phyloP scores from a whole-genome alignment of 1,139 yeast genomes.

The Taphrina communis region DNA sequence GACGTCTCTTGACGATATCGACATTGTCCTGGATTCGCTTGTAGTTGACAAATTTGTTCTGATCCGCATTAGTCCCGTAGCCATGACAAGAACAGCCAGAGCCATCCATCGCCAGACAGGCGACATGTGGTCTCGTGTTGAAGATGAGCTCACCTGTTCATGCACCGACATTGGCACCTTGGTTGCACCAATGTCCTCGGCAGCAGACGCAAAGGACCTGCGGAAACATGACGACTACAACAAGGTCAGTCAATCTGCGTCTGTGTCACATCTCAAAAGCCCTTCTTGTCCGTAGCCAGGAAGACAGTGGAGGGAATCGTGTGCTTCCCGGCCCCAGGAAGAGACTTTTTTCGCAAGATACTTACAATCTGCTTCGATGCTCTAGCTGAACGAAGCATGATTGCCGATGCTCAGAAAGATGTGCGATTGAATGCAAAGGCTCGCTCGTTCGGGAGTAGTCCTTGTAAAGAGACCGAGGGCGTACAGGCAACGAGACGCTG shows the following conservation, averaged over 20 bases:
- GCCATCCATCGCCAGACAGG: too few species aligned
- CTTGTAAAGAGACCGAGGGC: not conserved
- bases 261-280: too few species aligned
- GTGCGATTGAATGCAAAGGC: not conserved
- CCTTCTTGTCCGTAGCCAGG: not conserved
- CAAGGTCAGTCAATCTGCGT: slow-evolving; percentile 6
- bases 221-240: slow-evolving; percentile 27
- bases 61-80: not conserved
- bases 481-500: not conserved
- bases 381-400: slow-evolving; percentile 28
- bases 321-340: slow-evolving; percentile 11
- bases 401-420: slow-evolving; percentile 19
- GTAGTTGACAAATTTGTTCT: slow-evolving; percentile 43
- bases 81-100: too few species aligned
- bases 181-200: slow-evolving; percentile 39
- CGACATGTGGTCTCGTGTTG: too few species aligned
- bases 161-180: slow-evolving; percentile 39
- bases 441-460: too few species aligned
- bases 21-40: slow-evolving; percentile 66
- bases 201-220: slow-evolving; percentile 32
- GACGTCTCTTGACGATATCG: slow-evolving; percentile 82
- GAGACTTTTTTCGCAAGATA: not conserved
- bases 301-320: slow-evolving; percentile 1
- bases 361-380: slow-evolving; percentile 29
- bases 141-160: slow-evolving; percentile 29